Percentiles rank a stretch among this genome's conserved stretches.
phyloP scores from a whole-genome alignment of 331 rosid genomes.

The Pyracantha coccinea region DNA sequence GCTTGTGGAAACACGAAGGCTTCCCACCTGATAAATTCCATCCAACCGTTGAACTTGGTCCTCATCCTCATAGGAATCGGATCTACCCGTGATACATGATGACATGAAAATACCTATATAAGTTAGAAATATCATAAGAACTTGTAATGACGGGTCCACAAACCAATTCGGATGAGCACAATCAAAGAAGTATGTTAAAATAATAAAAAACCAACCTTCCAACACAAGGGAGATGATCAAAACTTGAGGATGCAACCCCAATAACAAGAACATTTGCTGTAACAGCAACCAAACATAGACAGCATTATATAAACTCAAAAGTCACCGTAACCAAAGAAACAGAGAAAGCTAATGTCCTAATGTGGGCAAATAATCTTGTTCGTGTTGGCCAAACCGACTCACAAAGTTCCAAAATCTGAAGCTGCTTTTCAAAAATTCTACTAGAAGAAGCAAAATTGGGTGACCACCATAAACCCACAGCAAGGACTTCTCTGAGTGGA shows the following conservation, averaged over 20 bases:
- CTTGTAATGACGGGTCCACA: not conserved
- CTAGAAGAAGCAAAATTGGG: slow-evolving; percentile 57
- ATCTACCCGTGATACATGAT: not conserved
- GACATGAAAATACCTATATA: slow-evolving; percentile 36
- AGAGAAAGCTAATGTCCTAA: slow-evolving; percentile 18
- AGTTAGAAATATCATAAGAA: not conserved
- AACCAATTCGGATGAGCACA: not conserved
- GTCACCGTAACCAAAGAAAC: not conserved
- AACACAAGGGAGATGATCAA: slow-evolving; percentile 38
- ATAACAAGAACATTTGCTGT: slow-evolving; percentile 18
- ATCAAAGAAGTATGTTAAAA: not conserved
- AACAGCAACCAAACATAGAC: slow-evolving; percentile 15
- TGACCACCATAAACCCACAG: slow-evolving; percentile 92
- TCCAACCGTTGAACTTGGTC: slow-evolving; percentile 32
- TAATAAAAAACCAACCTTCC: slow-evolving; percentile 48
- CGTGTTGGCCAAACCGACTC: slow-evolving; percentile 61
- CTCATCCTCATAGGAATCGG: slow-evolving; percentile 39
- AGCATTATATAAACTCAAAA: not conserved
- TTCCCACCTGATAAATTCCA: slow-evolving; percentile 51
- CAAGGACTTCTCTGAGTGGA: slow-evolving; percentile 52
- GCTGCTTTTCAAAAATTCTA: slow-evolving; percentile 46
- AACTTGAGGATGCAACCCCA: slow-evolving; percentile 43
- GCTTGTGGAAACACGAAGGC: slow-evolving; percentile 2
- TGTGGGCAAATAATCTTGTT: slow-evolving; percentile 28
- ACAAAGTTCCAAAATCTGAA: slow-evolving; percentile 40